Evolutionary conservation across 2,329 filamentous ascomycete species (phyloP).

Genomic region (Clarireedia sp.): DNA sequence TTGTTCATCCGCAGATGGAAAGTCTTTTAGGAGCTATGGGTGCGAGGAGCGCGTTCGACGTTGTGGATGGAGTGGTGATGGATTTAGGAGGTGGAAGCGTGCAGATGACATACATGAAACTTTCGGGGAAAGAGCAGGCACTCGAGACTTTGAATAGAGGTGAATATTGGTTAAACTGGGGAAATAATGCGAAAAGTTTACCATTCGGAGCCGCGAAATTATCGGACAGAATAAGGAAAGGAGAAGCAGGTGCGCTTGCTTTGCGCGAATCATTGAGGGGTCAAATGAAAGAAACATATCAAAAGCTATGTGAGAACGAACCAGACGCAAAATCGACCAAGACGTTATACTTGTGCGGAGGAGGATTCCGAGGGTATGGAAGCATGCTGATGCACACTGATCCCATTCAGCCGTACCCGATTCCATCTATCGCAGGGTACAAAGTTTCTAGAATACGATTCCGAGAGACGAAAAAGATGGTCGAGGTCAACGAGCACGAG

Average conservation of each 20-base stretch:
- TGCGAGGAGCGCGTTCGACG: conserved; percentile 63
- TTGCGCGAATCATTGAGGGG: conserved; percentile 33
- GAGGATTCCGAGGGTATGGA: conserved; percentile 85
- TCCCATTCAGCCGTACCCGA: conserved; percentile 67
- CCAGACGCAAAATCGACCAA: not conserved
- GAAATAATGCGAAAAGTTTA: conserved; percentile 47
- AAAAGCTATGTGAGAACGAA: conserved; percentile 37
- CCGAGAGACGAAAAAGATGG: conserved; percentile 43
- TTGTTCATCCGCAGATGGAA: conserved; percentile 74
- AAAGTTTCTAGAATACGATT: conserved; percentile 56
- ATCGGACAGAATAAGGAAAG: conserved; percentile 37
- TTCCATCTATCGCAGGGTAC: conserved; percentile 76
- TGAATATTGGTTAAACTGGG: conserved; percentile 45
- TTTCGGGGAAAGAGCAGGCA: conserved; percentile 18
- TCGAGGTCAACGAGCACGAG: conserved; percentile 40
- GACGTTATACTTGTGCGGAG: conserved; percentile 78
- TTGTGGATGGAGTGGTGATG: conserved; percentile 72
- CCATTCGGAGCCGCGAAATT: conserved; percentile 55
- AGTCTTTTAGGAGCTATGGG: conserved; percentile 77
- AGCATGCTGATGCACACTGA: conserved; percentile 81
- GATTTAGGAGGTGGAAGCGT: conserved; percentile 72
- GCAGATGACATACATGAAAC: conserved; percentile 57
- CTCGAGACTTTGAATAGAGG: conserved; percentile 9
- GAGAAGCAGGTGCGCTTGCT: conserved; percentile 14
- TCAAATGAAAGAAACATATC: conserved; percentile 54